Conservation (phyloP, 768 basidiomycete genomes). For the Lentinula sp. region DNA sequence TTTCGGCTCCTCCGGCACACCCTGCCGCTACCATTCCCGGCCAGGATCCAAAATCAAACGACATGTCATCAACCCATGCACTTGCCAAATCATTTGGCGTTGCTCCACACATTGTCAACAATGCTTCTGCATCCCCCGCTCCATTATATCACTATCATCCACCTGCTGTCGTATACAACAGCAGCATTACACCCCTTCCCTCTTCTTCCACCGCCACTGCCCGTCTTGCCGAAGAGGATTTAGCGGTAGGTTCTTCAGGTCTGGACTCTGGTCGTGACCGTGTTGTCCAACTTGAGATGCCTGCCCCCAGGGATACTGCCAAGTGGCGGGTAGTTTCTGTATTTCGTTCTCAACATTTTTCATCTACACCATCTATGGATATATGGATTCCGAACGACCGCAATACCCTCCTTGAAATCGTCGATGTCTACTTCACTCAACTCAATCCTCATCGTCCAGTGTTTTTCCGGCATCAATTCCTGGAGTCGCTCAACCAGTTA, state of each 20-base stretch:
- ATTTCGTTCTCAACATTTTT: slow-evolving; percentile 20
- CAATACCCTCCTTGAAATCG: slow-evolving; percentile 51
- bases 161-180: background rate
- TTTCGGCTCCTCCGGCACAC: slow-evolving; percentile 14
- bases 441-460: slow-evolving; percentile 81
- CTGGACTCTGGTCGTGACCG: slow-evolving; percentile 67
- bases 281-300: slow-evolving; percentile 40
- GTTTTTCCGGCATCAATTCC: slow-evolving; percentile 63
- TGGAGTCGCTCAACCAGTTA: slow-evolving; percentile 55
- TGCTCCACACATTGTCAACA: slow-evolving; percentile 60
- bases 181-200: background rate
- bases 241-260: slow-evolving; percentile 70
- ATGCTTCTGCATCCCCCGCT: slow-evolving; percentile 30
- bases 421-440: slow-evolving; percentile 67
- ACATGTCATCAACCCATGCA: slow-evolving; percentile 71
- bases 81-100: slow-evolving; percentile 81
- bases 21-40: slow-evolving; percentile 45
- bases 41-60: slow-evolving; percentile 73
- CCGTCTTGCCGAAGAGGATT: slow-evolving; percentile 58
- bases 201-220: slow-evolving; percentile 29
- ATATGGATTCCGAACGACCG: slow-evolving; percentile 79
- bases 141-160: background rate
- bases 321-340: slow-evolving; percentile 58
- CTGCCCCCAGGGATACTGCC: slow-evolving; percentile 51
- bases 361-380: slow-evolving; percentile 14